These are phyloP conservation scores for Amphicarpaea edgeworthii DNA, from an alignment of 306 rosid species.

Conservation along the genomic window DNA sequence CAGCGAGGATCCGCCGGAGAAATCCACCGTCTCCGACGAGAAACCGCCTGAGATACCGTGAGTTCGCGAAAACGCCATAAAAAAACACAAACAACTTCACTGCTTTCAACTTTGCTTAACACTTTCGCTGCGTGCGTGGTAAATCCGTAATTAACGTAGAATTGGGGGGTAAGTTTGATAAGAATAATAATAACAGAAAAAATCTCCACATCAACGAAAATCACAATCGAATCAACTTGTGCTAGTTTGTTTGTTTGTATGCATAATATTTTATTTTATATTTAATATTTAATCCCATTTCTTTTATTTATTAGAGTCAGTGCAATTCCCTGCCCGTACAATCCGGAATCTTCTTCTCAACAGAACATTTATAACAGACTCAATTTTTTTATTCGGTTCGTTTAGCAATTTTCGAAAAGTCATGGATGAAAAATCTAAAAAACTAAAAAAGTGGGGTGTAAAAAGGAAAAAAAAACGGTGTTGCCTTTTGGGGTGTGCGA, in stretches of 20 bases:
- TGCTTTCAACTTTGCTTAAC: constrained; percentile 39
- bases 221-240: constrained; percentile 51
- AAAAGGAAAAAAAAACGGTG: constrained; percentile 13
- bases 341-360: constrained; percentile 48
- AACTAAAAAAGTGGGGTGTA: neutral
- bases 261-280: constrained; percentile 35
- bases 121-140: constrained; percentile 29
- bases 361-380: constrained; percentile 19
- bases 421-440: constrained; percentile 4
- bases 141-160: constrained; percentile 47
- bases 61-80: constrained; percentile 54
- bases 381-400: constrained; percentile 9
- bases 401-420: constrained; percentile 52
- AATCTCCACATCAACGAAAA: constrained; percentile 39
- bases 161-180: constrained; percentile 20
- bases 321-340: constrained; percentile 59
- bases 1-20: constrained; percentile 87
- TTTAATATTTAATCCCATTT: neutral
- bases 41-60: constrained; percentile 82
- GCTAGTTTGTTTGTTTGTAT: constrained; percentile 45
- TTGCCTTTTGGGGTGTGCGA: constrained; percentile 41
- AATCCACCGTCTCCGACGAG: constrained; percentile 68
- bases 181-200: constrained; percentile 45
- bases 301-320: constrained; percentile 34
- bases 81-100: neutral